Evolutionary conservation across 2,329 filamentous ascomycete species (phyloP).

Genomic region (Fusarium falciforme): DNA sequence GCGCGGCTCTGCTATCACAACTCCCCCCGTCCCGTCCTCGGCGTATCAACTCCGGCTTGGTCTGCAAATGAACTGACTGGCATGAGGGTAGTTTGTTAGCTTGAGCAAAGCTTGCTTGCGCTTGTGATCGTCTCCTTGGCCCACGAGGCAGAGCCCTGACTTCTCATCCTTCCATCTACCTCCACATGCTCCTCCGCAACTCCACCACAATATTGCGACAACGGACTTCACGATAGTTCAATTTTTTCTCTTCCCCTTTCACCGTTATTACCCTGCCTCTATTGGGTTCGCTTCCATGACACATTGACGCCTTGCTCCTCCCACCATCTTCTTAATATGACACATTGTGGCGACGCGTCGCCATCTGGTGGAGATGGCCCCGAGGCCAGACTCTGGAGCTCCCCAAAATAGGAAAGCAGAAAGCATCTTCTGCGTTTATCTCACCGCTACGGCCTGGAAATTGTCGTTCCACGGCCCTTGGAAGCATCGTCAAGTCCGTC

Average conservation of each 20-base stretch:
- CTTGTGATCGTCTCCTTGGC: constrained; percentile 21
- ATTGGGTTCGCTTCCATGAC: constrained; percentile 27
- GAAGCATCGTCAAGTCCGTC: background rate
- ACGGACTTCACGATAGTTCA: constrained; percentile 36
- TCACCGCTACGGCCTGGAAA: constrained; percentile 22
- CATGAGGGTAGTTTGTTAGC: background rate
- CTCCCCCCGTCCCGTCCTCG: background rate
- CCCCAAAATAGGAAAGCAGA: constrained; percentile 39
- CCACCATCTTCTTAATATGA: constrained; percentile 20
- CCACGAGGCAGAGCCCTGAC: constrained; percentile 12
- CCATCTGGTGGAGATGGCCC: constrained; percentile 19
- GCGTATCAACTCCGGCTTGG: constrained; percentile 2
- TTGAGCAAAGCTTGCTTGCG: constrained; percentile 1
- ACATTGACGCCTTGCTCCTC: constrained; percentile 27
- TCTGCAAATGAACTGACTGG: background rate
- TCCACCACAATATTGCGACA: constrained; percentile 34
- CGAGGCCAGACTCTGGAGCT: constrained; percentile 10
- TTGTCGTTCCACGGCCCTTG: background rate
- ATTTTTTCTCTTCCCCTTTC: constrained; percentile 13
- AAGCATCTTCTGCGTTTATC: constrained; percentile 41
- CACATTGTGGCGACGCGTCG: constrained; percentile 21
- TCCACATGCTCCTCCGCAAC: constrained; percentile 31
- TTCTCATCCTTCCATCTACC: constrained; percentile 29
- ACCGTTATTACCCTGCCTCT: constrained; percentile 1
- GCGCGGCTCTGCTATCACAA: background rate